Evolutionary conservation across 768 basidiomycete species (phyloP), one percentile per base, ranked within the genome.

Genomic region (Russula earlei): DNA sequence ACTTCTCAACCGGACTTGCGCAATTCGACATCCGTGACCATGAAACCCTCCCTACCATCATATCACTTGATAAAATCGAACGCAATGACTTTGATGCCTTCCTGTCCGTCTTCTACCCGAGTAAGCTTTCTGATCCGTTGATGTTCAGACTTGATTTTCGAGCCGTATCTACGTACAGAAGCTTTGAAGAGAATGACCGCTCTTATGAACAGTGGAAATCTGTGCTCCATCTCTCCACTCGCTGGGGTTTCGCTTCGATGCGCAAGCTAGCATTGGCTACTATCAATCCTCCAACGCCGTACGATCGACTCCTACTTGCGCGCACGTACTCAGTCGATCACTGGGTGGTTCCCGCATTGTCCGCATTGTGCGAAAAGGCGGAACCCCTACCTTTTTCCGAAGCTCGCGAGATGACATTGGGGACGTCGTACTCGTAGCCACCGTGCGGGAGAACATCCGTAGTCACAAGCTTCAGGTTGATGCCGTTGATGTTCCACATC

Each of bases 71-170:
- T 3, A 40, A 58, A 29, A 19, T 55, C 20, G 41, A 58, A 37
- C 33, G 52, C 17, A 54, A 40, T 33, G 57, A 58, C 8, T 58
- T 58, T 9, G 47, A 58, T 0, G 57, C 57, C 5, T 55, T 58
- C 36, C 57, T 58, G 22, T 47, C 45, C 14, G 27, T 58, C 4
- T 42, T 58, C 15, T 58, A 58, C 53, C 56, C 44, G 27, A 31
- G 56, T 58, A 29, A n/a, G 54, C 34, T 48, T 33, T 54, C 27
- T 8, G 8, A 4, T 33, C n/a, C 17, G 10, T 11, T 5, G 15
- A 4, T n/a, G 20, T 5, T 22, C 4, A n/a, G 9, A 11, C 9
- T 15, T 24, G 31, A n/a, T 52, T 22, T 12, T 22, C 9, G 15
- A 34, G 20, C 11, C 25, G 17, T 2, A 20, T 34, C 17, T 36